Percentiles rank a stretch among this genome's conserved stretches.
These are phyloP conservation scores for Aspergillus funiculosus DNA, from an alignment of 495 filamentous ascomycete genomes.

Conservation along the genomic window DNA sequence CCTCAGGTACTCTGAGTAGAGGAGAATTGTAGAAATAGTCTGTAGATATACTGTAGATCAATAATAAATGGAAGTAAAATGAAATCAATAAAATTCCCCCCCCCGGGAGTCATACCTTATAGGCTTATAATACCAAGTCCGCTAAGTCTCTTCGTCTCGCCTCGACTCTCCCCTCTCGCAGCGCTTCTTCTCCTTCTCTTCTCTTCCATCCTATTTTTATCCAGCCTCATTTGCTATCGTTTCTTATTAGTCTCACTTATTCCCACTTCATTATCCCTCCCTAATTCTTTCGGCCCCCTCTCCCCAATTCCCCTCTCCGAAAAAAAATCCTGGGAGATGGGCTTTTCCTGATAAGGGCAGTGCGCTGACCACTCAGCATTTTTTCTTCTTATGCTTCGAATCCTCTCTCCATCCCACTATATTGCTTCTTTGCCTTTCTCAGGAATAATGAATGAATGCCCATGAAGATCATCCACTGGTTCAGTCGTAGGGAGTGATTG, in stretches of 20 bases:
- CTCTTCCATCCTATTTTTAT: not conserved
- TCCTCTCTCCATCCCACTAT: slow-evolving; percentile 2
- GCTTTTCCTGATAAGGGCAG: slow-evolving; percentile 26
- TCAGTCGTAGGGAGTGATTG: too few species aligned
- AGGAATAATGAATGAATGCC: slow-evolving; percentile 17
- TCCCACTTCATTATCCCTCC: not conserved
- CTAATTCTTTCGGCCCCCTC: slow-evolving; percentile 16
- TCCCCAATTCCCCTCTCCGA: slow-evolving; percentile 7
- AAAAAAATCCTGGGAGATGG: slow-evolving; percentile 12
- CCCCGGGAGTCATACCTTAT: too few species aligned
- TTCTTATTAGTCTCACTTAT: not conserved
- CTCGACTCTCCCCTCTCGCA: not conserved
- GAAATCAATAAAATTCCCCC: too few species aligned
- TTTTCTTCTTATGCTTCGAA: slow-evolving; percentile 4
- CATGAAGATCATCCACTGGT: slow-evolving; percentile 21
- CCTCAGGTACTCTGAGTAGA: too few species aligned
- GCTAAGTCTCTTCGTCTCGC: slow-evolving; percentile 4
- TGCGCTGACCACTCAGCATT: slow-evolving; percentile 29
- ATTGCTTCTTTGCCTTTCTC: slow-evolving; percentile 7
- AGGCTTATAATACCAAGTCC: too few species aligned
- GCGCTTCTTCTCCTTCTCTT: slow-evolving; percentile 3
- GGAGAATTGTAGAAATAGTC: too few species aligned
- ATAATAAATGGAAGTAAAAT: too few species aligned
- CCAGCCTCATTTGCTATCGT: not conserved
- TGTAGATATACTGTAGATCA: too few species aligned